Conservation (phyloP, 805 yeast genomes). For the Starmera dryadoides region DNA sequence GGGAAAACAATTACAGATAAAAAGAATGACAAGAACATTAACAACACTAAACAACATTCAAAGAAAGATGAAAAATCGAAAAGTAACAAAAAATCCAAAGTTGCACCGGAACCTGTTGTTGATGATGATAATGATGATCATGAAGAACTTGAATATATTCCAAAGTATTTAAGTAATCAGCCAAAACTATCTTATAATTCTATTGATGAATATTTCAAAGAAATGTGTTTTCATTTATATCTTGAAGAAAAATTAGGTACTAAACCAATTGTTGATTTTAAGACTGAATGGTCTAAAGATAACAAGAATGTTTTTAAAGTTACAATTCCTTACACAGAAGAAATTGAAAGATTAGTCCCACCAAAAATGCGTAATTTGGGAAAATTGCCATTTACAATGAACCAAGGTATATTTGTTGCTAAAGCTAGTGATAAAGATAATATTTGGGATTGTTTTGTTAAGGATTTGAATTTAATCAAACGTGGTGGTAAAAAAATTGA, state of each 20-base stretch:
- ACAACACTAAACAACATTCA: too few species aligned
- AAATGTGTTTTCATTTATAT: slow-evolving; percentile 54
- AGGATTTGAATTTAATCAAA: slow-evolving; percentile 30
- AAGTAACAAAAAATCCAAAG: neutral
- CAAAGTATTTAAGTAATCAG: slow-evolving; percentile 16
- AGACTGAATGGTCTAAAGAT: slow-evolving; percentile 46
- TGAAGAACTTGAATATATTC: slow-evolving; percentile 19
- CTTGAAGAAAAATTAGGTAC: slow-evolving; percentile 51
- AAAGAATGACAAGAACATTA: too few species aligned
- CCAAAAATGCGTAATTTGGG: slow-evolving; percentile 46
- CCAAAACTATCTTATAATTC: slow-evolving; percentile 43
- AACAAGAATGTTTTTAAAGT: slow-evolving; percentile 33
- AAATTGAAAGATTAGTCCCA: slow-evolving; percentile 40
- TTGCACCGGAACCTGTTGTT: too few species aligned
- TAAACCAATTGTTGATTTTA: slow-evolving; percentile 38
- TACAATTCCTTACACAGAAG: slow-evolving; percentile 36
- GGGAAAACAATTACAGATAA: neutral
- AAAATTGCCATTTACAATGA: slow-evolving; percentile 50
- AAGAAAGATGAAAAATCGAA: neutral
- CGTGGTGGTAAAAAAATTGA: slow-evolving; percentile 27
- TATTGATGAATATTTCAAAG: slow-evolving; percentile 45
- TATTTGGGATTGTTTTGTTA: slow-evolving; percentile 56
- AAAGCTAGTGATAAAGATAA: slow-evolving; percentile 37
- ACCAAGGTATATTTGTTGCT: slow-evolving; percentile 51
- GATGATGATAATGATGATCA: slow-evolving; percentile 10